Base-by-base conservation (phyloP, 2,329 filamentous ascomycete genomes). In the Fusarium caatingaense region DNA sequence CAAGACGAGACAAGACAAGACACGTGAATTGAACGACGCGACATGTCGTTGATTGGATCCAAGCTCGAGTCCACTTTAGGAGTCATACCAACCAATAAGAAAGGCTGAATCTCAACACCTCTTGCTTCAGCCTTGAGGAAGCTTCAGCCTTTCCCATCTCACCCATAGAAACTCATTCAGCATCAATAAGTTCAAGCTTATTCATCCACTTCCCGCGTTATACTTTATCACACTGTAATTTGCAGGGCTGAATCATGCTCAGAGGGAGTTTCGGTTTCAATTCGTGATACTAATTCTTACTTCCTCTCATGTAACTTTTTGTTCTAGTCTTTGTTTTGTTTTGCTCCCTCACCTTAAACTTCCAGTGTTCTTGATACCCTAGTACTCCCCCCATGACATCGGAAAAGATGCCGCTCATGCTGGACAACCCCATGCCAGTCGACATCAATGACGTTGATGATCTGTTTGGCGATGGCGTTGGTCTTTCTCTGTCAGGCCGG, bases 381-480 rank as follows among this genome's bases (percentile, higher is more conserved):
- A 28, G 25, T 48, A 37, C 60, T 64, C 45, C 49, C 41, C 56
- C 53, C 60, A 81, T 82, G 80, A 76, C 78, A 56, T 74, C 77
- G 59, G 75, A 78, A 70, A 80, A 79, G 71, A 84, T 84, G 81
- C 82, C 83, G 42, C 78, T 85, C 66, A 80, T 82, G 67, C 72
- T 82, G 67, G 79, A 81, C 44, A 77, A 76, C 60, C 25, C 81
- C 41, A 84, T 88, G 78, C 82, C 84, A 40, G 83, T 84, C 57
- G 81, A 83, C 59, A 81, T 88, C 71, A 83, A 90, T 72, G 87
- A 89, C 71, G 89, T 92, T 44, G 89, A 92, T 75, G 92, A 94
- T 76, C 84, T 94, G 34, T 94, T 94, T 77, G 92, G 90, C 40
- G 92, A 93, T 77, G 86, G 89, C 68, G 86, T 88, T 77, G 87